Evolutionary conservation across 2,329 filamentous ascomycete genomes (phyloP), one percentile per base, ranked within the genome.

Genomic region (Fusarium palustre): DNA sequence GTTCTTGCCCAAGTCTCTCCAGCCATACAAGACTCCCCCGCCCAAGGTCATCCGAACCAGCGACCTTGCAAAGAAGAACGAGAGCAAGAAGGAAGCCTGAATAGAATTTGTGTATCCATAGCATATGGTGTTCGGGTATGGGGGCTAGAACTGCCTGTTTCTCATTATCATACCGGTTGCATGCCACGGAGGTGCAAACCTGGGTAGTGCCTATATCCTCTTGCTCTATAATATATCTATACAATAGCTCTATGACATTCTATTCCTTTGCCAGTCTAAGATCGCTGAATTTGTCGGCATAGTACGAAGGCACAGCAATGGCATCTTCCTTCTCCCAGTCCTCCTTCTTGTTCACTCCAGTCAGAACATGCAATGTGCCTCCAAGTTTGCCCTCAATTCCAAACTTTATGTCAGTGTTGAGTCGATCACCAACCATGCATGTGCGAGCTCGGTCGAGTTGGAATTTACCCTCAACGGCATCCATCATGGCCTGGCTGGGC

Each of bases 401-500:
- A 78, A 99, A 99, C 78, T 92, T 90, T 78, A 99, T 98, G 80
- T 99, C 96, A 0, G 96, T 99, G 79, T 98, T 92, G 68, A 97
- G 83, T 31, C 96, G 87, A 79, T 99, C 96, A 9, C 96, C 96
- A 43, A 99, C 88, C 96, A 99, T 99, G 81, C 96, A 98, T 1
- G 96, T 92, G 72, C 89, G 89, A 64, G 86, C 88, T 38, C 94
- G 88, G 78, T 98, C 90, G 55, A 99, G 91, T 71, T 92, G 86
- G 79, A 98, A 97, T 80, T 97, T 97, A 61, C 95, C 95, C 83
- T 98, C 95, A 59, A 99, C 92, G 5, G 96, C 94, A 79, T 98
- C 95, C 95, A 99, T 97, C 96, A 99, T 99, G 6, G 95, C 95
- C 83, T 97, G 94, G 78, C 93, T 97, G 5, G 96, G 96, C 82